Evolutionary conservation across 805 yeast genomes (phyloP).

Genomic region (Starmerella kuoi): DNA sequence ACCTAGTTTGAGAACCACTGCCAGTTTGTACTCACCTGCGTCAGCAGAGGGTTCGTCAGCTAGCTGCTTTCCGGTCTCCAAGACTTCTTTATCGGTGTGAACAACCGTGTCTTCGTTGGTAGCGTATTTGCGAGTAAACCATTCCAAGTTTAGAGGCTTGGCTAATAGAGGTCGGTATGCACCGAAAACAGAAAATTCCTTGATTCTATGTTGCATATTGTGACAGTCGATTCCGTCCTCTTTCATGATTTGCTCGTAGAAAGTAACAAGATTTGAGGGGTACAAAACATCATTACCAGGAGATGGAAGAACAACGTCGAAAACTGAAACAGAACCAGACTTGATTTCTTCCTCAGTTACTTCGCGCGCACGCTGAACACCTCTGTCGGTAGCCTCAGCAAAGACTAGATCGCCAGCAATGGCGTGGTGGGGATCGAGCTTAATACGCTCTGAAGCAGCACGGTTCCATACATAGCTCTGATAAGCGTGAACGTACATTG

Average conservation of each 20-base stretch:
- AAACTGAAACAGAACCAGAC: slow-evolving; percentile 47
- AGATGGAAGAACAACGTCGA: slow-evolving; percentile 84
- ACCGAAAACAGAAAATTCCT: slow-evolving; percentile 87
- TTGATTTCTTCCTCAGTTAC: slow-evolving; percentile 64
- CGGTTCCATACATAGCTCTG: slow-evolving; percentile 92
- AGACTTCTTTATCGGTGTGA: slow-evolving; percentile 60
- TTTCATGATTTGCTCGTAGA: slow-evolving; percentile 59
- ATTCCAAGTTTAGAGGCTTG: slow-evolving; percentile 53
- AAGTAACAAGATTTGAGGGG: slow-evolving; percentile 56
- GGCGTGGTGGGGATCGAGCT: slow-evolving; percentile 35
- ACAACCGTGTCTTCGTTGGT: slow-evolving; percentile 60
- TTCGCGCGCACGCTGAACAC: slow-evolving; percentile 54
- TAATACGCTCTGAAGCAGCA: slow-evolving; percentile 66
- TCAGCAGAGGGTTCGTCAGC: slow-evolving; percentile 21
- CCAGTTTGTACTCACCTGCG: slow-evolving; percentile 40
- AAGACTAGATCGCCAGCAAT: slow-evolving; percentile 21
- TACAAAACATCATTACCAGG: slow-evolving; percentile 91
- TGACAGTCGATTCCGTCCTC: slow-evolving; percentile 74
- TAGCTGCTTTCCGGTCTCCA: slow-evolving; percentile 24
- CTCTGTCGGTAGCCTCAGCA: slow-evolving; percentile 32
- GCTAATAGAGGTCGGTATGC: slow-evolving; percentile 67
- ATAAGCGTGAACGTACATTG: slow-evolving; percentile 96
- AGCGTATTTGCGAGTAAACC: slow-evolving; percentile 47
- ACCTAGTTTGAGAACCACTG: slow-evolving; percentile 63
- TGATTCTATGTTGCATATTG: slow-evolving; percentile 69